Percentiles rank a stretch among this genome's conserved stretches.
Conservation (phyloP, 2,329 filamentous ascomycete species). For the Calonectria hongkongensis region DNA sequence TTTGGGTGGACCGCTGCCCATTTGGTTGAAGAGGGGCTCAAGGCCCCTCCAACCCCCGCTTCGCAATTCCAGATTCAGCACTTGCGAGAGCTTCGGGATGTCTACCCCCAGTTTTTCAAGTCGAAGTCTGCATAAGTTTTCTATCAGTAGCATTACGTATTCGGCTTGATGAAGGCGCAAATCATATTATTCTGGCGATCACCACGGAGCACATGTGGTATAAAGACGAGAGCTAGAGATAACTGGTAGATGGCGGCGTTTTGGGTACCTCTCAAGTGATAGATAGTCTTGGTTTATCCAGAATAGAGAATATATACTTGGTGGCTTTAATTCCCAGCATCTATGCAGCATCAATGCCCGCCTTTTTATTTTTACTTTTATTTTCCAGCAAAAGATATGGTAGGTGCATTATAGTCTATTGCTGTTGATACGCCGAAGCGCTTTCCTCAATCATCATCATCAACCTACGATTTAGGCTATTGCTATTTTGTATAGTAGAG, state of each 20-base stretch:
- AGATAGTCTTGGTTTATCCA: conserved; percentile 41
- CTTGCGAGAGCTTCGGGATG: conserved; percentile 82
- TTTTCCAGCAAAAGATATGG: conserved; percentile 1
- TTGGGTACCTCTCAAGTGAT: conserved; percentile 39
- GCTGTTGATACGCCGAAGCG: not conserved
- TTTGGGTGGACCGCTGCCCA: conserved; percentile 93
- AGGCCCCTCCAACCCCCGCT: conserved; percentile 77
- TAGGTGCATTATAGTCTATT: not conserved
- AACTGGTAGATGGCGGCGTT: conserved; percentile 44
- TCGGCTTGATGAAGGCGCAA: not conserved
- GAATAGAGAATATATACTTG: not conserved
- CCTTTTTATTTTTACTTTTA: too few species aligned
- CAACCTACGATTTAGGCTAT: not conserved
- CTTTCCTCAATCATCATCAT: too few species aligned
- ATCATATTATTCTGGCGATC: not conserved
- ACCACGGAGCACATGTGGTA: not conserved
- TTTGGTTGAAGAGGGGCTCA: conserved; percentile 85
- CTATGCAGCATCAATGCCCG: conserved; percentile 42
- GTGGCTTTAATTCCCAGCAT: not conserved
- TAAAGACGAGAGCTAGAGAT: not conserved
- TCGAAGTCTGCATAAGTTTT: conserved; percentile 52
- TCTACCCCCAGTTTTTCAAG: conserved; percentile 93
- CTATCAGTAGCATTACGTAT: not conserved
- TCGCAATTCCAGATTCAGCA: conserved; percentile 85
- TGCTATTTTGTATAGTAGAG: too few species aligned